Base-by-base conservation (phyloP, 106 monocot genomes). In the Apostasia shenzhenica region DNA sequence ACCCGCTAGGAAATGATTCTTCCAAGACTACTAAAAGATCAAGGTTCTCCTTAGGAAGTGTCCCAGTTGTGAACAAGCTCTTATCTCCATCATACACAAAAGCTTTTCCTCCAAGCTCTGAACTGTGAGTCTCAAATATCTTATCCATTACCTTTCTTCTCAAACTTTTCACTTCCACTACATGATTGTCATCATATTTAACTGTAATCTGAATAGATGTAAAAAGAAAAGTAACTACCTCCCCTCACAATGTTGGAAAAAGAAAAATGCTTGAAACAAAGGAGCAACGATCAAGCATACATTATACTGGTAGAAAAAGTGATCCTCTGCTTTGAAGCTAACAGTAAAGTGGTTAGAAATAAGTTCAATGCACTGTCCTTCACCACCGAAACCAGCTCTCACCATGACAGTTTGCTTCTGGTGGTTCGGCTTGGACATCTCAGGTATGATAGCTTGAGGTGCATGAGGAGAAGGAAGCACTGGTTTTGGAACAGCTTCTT, bases 11-110 rank as follows among this genome's bases (percentile, higher is more conserved):
- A 41, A 64, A 56, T 41, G 86, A 78, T 37, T 84, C 84, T 67
- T 93, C 89, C 62, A 93, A 49, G 0, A 84, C 42, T 8, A 89
- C 86, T 13, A 46, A 61, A 53, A 89, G 89, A 49, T 93, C 86
- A n/a, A 78, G 72, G 58, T 73, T 76, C 51, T 84, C 82, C 54
- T 82, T 79, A 26, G 86, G 86, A 39, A 93, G 76, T 55, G 84
- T 49, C 4, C 93, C 89, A 54, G 89, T 75, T 11, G 89, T 89
- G 68, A 84, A 89, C 48, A 93, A 73, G 43, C 73, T 76, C 63
- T 82, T 93, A 14, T 89, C 86, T 6, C 93, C 93, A 80, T 93
- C 93, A 69, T 84, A 89, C 14, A 79, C 89, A 82, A 89, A 82
- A 1, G 80, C 44, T 58, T 93, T 93, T 45, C 78, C 77, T 11